These are phyloP conservation scores for Funneliformis geosporum DNA, from an alignment of 192 early-diverging fungal species.

Conservation along the genomic window DNA sequence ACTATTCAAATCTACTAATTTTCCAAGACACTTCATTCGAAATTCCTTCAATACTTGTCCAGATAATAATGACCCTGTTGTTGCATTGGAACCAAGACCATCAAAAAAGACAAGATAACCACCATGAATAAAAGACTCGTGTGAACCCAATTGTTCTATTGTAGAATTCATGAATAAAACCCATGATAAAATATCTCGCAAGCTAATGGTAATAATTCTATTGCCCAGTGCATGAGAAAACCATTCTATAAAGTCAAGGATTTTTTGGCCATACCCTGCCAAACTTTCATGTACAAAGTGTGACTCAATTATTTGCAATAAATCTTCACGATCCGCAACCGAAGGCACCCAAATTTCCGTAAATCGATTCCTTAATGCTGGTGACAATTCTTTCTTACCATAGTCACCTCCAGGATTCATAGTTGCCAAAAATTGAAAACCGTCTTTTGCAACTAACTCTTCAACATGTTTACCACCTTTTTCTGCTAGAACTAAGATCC, in stretches of 20 bases:
- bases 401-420: constrained; percentile 99
- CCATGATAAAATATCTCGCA: constrained; percentile 95
- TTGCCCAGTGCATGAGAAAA: constrained; percentile 64
- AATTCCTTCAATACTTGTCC: constrained; percentile 53
- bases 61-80: constrained; percentile 53
- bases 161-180: constrained; percentile 75
- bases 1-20: constrained; percentile 49
- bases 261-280: constrained; percentile 50
- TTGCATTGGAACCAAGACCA: constrained; percentile 83
- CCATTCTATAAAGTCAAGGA: constrained; percentile 86
- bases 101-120: constrained; percentile 91
- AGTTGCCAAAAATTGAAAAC: constrained; percentile 93
- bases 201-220: constrained; percentile 60
- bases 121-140: constrained; percentile 77
- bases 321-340: constrained; percentile 77
- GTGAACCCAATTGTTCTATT: constrained; percentile 48
- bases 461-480: constrained; percentile 77
- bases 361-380: constrained; percentile 96
- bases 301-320: constrained; percentile 63
- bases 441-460: constrained; percentile 62
- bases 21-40: constrained; percentile 46
- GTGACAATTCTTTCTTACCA: constrained; percentile 97
- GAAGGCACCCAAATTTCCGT: constrained; percentile 97
- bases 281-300: constrained; percentile 48
- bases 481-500: constrained; percentile 87